phyloP scores from a whole-genome alignment of 1,284 basidiomycete species.

The Rhodotorula sp. region DNA sequence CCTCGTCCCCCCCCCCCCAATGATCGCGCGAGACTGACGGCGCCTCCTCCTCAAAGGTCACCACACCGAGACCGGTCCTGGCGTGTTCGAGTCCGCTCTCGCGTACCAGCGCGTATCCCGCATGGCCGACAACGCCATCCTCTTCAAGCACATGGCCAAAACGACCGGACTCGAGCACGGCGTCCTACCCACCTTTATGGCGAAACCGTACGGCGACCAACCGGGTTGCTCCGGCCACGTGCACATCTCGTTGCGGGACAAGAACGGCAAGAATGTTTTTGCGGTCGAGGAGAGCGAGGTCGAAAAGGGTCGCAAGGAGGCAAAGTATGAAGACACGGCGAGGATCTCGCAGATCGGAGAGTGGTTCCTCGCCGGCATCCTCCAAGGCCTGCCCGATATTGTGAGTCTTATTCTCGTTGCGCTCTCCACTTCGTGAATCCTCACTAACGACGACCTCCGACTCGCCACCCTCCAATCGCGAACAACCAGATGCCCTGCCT shows the following conservation, averaged over 20 bases:
- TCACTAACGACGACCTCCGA: neutral
- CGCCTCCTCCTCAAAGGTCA: conserved; percentile 23
- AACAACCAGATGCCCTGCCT: conserved; percentile 44
- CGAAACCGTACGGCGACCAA: conserved; percentile 57
- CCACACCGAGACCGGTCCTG: conserved; percentile 78
- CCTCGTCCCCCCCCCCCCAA: neutral
- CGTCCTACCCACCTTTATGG: conserved; percentile 95
- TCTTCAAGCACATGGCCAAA: conserved; percentile 92
- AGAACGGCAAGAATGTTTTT: conserved; percentile 73
- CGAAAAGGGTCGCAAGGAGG: conserved; percentile 63
- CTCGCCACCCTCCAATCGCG: neutral
- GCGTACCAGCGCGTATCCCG: conserved; percentile 72
- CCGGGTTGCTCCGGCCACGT: conserved; percentile 64
- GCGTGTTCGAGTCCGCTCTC: conserved; percentile 88
- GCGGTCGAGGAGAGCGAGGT: conserved; percentile 64
- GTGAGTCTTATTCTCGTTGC: conserved; percentile 10
- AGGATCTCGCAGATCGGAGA: conserved; percentile 82
- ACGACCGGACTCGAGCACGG: conserved; percentile 81
- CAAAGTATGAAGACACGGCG: conserved; percentile 75
- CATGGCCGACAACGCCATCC: conserved; percentile 90
- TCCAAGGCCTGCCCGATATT: conserved; percentile 80
- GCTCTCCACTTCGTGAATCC: too few species aligned
- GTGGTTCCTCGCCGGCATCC: conserved; percentile 84
- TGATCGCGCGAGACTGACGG: neutral
- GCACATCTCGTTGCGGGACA: conserved; percentile 79